Conservation (phyloP, 495 filamentous ascomycete species). For the Coniosporium apollinis region DNA sequence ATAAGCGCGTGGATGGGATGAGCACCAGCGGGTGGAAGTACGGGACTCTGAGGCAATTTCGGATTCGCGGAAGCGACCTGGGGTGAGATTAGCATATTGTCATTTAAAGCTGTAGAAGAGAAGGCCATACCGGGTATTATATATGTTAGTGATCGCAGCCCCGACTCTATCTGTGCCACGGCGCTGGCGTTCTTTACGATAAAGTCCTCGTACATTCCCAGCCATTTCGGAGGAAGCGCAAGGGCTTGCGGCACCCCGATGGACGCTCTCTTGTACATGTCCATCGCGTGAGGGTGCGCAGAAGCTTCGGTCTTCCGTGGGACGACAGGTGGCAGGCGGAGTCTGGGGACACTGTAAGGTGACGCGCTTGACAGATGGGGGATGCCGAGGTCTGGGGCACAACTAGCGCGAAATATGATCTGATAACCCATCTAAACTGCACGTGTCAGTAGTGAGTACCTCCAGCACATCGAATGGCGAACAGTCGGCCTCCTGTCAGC, state of each 20-base stretch:
- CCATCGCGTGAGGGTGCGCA: too few species aligned
- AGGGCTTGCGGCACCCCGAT: slow-evolving; percentile 13
- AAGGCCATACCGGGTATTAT: slow-evolving; percentile 63
- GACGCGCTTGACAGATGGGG: too few species aligned
- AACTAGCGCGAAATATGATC: too few species aligned
- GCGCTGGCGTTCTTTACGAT: slow-evolving; percentile 86
- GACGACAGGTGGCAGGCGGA: too few species aligned
- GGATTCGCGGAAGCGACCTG: slow-evolving; percentile 82
- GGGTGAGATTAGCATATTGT: slow-evolving; percentile 7
- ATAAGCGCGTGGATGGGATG: not conserved
- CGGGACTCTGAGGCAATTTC: slow-evolving; percentile 84
- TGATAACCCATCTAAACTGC: too few species aligned
- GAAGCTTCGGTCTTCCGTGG: too few species aligned
- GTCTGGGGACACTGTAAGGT: too few species aligned
- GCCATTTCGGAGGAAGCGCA: slow-evolving; percentile 52
- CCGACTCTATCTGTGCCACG: slow-evolving; percentile 84
- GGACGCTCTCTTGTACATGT: slow-evolving; percentile 15
- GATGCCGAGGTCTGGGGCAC: too few species aligned
- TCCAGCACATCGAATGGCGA: too few species aligned
- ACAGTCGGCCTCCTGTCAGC: too few species aligned
- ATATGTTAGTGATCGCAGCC: slow-evolving; percentile 78
- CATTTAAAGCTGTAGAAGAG: not conserved
- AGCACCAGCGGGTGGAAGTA: slow-evolving; percentile 25
- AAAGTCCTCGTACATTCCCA: slow-evolving; percentile 72
- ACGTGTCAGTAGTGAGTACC: too few species aligned